Percentiles rank a stretch among this genome's conserved stretches.
These are phyloP conservation scores for Aspergillus oerlinghausenensis DNA, from an alignment of 2,329 filamentous ascomycete species.

Conservation along the genomic window DNA sequence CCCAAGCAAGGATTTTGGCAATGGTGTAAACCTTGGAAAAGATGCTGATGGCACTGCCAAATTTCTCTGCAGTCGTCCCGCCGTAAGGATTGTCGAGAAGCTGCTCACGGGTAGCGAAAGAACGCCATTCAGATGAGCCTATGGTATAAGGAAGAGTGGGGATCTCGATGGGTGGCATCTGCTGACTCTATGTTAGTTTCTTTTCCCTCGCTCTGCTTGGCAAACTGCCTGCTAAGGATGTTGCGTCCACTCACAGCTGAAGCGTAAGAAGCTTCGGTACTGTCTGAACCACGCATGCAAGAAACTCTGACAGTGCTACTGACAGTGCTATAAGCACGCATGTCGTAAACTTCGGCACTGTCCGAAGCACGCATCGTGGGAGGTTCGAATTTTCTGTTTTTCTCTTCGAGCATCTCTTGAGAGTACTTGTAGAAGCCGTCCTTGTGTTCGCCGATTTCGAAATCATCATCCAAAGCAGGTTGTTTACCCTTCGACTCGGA, in stretches of 20 bases:
- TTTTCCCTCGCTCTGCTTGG: not conserved
- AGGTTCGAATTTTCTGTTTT: slow-evolving; percentile 1
- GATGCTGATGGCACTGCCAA: slow-evolving; percentile 25
- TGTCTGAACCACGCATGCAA: slow-evolving; percentile 10
- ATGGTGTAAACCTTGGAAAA: slow-evolving; percentile 32
- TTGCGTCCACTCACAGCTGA: slow-evolving; percentile 16
- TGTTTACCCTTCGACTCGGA: slow-evolving; percentile 2
- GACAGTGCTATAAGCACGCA: too few species aligned
- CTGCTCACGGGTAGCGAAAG: slow-evolving; percentile 9
- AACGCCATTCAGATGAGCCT: slow-evolving; percentile 27
- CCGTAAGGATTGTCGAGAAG: slow-evolving; percentile 15
- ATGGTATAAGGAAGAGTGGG: slow-evolving; percentile 28
- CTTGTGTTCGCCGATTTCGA: slow-evolving; percentile 10
- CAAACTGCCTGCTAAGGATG: not conserved
- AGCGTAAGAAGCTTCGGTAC: slow-evolving; percentile 15
- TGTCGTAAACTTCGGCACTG: slow-evolving; percentile 11
- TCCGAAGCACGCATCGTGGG: slow-evolving; percentile 8
- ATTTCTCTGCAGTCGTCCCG: slow-evolving; percentile 19
- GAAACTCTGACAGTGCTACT: too few species aligned
- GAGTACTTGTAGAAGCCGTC: slow-evolving; percentile 21
- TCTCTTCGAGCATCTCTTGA: slow-evolving; percentile 7
- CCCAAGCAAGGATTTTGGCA: slow-evolving; percentile 31
- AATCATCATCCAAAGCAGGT: slow-evolving; percentile 3
- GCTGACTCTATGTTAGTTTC: not conserved
- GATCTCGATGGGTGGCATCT: slow-evolving; percentile 15